A percentile compares a stretch with the other conserved stretches of the same genome.
Conservation (phyloP, 2,329 filamentous ascomycete genomes). For the Tricladium varicosporioides region DNA sequence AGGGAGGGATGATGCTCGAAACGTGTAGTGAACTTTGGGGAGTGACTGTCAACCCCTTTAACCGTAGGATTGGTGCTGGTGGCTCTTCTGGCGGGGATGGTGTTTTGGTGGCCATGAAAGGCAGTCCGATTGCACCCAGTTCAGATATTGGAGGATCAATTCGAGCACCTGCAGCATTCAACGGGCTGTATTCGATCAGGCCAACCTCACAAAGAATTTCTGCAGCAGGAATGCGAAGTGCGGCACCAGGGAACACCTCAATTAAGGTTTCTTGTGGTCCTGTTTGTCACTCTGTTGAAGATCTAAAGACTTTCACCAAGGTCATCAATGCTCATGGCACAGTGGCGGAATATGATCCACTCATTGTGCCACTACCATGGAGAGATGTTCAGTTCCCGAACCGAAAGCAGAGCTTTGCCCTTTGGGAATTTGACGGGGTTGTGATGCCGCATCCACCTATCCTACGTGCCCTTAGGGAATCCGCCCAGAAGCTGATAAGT, state of each 20-base stretch:
- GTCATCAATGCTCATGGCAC: slow-evolving; percentile 45
- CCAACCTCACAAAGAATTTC: too few species aligned
- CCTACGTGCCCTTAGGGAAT: slow-evolving; percentile 41
- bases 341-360: slow-evolving; percentile 45
- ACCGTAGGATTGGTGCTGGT: too few species aligned
- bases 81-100: too few species aligned
- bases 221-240: neutral
- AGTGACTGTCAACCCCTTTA: too few species aligned
- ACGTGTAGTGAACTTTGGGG: too few species aligned
- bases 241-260: slow-evolving; percentile 33
- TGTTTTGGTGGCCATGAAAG: too few species aligned
- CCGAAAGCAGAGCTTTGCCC: slow-evolving; percentile 20
- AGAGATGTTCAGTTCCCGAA: slow-evolving; percentile 21
- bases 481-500: slow-evolving; percentile 37
- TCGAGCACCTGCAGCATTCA: too few species aligned
- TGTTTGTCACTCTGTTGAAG: slow-evolving; percentile 46
- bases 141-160: too few species aligned
- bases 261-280: slow-evolving; percentile 46
- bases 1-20: too few species aligned
- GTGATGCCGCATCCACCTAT: slow-evolving; percentile 55
- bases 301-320: slow-evolving; percentile 49
- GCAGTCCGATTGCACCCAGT: too few species aligned
- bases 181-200: too few species aligned
- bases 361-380: slow-evolving; percentile 18
- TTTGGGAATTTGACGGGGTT: slow-evolving; percentile 50